A percentile compares a stretch with the other conserved stretches of the same genome.
Conservation (phyloP, 257 asterid genomes). For the Orobanche coerulescens region DNA sequence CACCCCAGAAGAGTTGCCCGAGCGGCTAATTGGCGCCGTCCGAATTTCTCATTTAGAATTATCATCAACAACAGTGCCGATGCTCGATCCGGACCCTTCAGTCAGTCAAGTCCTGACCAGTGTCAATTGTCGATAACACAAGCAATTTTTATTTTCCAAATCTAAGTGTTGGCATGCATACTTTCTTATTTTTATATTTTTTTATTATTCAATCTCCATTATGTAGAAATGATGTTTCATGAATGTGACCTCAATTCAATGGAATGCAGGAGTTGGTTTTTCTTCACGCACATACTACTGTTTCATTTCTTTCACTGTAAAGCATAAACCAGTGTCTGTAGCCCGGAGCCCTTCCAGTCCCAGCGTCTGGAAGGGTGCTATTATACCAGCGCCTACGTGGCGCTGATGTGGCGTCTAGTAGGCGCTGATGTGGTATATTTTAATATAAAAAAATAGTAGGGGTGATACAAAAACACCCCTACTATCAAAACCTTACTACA, state of each 20-base stretch:
- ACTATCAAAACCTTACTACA: too few species aligned
- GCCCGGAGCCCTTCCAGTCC: too few species aligned
- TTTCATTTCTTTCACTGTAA: too few species aligned
- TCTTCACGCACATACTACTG: neutral
- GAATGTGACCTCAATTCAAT: too few species aligned
- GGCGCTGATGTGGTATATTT: too few species aligned
- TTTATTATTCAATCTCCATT: neutral
- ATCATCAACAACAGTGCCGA: slow-evolving; percentile 34
- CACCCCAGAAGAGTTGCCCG: slow-evolving; percentile 47
- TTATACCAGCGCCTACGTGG: too few species aligned
- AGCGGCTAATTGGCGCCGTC: slow-evolving; percentile 44
- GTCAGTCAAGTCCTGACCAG: neutral
- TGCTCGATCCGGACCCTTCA: slow-evolving; percentile 2
- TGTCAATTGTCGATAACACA: neutral
- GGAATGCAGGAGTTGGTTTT: neutral
- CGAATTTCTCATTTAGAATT: slow-evolving; percentile 40
- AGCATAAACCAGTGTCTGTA: too few species aligned
- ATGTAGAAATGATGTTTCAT: neutral
- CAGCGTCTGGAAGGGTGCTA: too few species aligned
- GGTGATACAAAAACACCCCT: too few species aligned
- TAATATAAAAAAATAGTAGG: too few species aligned
- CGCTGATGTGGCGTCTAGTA: too few species aligned
- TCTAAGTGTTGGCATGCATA: too few species aligned
- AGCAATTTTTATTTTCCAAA: neutral
- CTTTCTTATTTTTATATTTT: neutral